Conservation (phyloP, 2,329 filamentous ascomycete species). For the Fusarium burgessii region DNA sequence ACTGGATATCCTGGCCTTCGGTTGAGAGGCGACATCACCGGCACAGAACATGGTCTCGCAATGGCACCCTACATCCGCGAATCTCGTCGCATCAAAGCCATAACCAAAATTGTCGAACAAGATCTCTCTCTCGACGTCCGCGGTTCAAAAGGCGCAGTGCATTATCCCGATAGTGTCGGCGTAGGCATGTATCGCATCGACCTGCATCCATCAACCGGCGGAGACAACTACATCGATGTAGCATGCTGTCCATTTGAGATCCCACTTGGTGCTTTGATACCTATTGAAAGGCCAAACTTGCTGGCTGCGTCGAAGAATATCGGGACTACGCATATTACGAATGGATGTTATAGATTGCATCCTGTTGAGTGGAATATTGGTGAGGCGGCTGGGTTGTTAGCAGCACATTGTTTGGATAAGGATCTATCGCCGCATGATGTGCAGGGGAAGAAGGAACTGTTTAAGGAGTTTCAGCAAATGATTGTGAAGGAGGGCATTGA, state of each 20-base stretch:
- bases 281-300: conserved; percentile 31
- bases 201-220: conserved; percentile 45
- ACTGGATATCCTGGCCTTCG: conserved; percentile 45
- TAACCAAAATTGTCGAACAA: conserved; percentile 45
- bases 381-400: conserved; percentile 43
- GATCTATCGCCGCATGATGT: conserved; percentile 38
- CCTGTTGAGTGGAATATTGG: conserved; percentile 49
- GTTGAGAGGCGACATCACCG: conserved; percentile 44
- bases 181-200: conserved; percentile 49
- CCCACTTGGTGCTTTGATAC: conserved; percentile 43
- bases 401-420: conserved; percentile 42
- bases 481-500: conserved; percentile 33
- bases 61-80: conserved; percentile 48
- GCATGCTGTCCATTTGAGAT: conserved; percentile 49
- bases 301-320: conserved; percentile 47
- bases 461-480: conserved; percentile 12
- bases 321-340: conserved; percentile 47
- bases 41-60: conserved; percentile 45
- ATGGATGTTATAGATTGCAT: conserved; percentile 47
- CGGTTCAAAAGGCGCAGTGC: conserved; percentile 36
- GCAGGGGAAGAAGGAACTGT: conserved; percentile 21
- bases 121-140: conserved; percentile 42
- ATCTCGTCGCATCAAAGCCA: conserved; percentile 43
- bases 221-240: conserved; percentile 48
- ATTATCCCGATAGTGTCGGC: conserved; percentile 45